phyloP scores from a whole-genome alignment of 139 green algal genomes.

The Tetraselmis striata region DNA sequence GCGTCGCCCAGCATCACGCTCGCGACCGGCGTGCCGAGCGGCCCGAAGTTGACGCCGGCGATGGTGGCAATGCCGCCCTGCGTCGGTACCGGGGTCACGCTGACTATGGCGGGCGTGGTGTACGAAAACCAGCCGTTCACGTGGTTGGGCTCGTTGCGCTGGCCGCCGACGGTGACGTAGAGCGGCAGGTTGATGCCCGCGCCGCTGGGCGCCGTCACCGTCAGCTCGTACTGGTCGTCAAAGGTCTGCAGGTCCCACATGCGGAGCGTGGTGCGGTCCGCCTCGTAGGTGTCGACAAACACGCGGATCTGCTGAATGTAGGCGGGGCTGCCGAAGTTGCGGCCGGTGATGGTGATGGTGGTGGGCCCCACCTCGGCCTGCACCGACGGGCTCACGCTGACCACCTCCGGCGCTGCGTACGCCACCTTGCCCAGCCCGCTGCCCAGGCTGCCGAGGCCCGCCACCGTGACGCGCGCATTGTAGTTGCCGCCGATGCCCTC shows the following conservation, averaged over 20 bases:
- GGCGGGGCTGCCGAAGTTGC: constrained; percentile 17
- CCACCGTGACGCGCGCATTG: background rate
- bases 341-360: constrained; percentile 14
- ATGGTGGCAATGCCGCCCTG: constrained; percentile 8
- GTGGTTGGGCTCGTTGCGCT: background rate
- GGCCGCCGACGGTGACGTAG: constrained; percentile 4
- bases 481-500: constrained; percentile 8
- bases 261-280: background rate
- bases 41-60: constrained; percentile 17
- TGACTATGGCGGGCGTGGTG: constrained; percentile 4
- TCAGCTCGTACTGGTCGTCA: background rate
- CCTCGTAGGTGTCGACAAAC: background rate
- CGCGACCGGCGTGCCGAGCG: background rate
- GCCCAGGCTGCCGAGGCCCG: background rate
- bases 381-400: background rate
- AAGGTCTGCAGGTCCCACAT: background rate
- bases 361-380: background rate
- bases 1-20: constrained; percentile 8
- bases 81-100: constrained; percentile 1
- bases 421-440: constrained; percentile 6
- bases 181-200: constrained; percentile 11
- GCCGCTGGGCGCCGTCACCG: background rate
- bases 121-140: constrained; percentile 11
- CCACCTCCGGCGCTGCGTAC: constrained; percentile 4
- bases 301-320: background rate